Base-by-base conservation (phyloP, 2,329 filamentous ascomycete genomes). In the Didymosphaeria variabile region DNA sequence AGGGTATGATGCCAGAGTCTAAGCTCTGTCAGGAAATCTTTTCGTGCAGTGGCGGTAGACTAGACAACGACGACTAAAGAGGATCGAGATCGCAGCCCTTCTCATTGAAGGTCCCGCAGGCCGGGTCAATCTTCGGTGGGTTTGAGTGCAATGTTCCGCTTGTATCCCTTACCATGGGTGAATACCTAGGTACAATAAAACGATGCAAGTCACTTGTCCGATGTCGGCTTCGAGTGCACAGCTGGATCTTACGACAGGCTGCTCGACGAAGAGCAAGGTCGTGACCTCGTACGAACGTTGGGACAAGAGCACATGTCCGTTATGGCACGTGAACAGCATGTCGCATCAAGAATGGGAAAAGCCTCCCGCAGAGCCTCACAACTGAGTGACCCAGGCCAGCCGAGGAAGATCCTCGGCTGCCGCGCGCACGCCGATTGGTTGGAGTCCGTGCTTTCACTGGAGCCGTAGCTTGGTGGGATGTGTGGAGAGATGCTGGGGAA, bases 401-500 rank as follows among this genome's bases (percentile, higher is more conserved):
- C 26, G 21, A 34, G 19, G 53, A 46, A 49, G 29, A 19, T 38
- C 49, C 40, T 54, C 38, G 57, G 50, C 57, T 46, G 13, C 36
- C 40, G 40, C 31, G 38, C 26, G 38, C 12, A 13, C 15, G 17
- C 31, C 42, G 40, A 55, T 47, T 54, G 36, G 51, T 34, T 31
- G 19, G 17, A 21, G 23, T 34, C 34, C 32, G 49, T 47, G 50
- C 34, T 42, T 15, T 31, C 23, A 12, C n/a, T 26, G 31, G 13
- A 36, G 23, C 29, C 23, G 21, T 31, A 52, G 45, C 49, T 23
- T 15, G 31, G 54, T 51, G 53, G 57, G 49, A 58, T 46, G 53
- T 57, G 51, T 55, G 52, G 49, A 53, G 56, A 59, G 55, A 54
- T 57, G 51, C 42, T 49, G 60, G 60, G 60, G 17, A 55, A 46